phyloP scores from a whole-genome alignment of 2,329 filamentous ascomycete species.

The Penicillium nordicum region DNA sequence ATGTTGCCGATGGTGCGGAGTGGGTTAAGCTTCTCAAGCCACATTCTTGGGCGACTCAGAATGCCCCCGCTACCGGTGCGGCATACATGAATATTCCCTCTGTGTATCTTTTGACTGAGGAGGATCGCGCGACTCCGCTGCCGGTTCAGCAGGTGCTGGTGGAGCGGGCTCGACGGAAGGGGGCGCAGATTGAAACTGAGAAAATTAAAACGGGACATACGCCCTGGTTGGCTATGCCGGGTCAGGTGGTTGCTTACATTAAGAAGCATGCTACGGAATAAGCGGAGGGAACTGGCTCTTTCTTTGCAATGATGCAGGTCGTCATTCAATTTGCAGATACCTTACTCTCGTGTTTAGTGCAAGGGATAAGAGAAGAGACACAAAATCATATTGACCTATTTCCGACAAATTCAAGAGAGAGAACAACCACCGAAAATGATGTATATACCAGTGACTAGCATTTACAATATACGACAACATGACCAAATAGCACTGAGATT shows the following conservation, averaged over 20 bases:
- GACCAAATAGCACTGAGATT: background rate
- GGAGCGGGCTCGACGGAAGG: conserved; percentile 26
- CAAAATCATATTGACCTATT: background rate
- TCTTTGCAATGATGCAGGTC: background rate
- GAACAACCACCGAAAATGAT: background rate
- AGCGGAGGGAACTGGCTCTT: background rate
- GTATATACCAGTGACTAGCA: background rate
- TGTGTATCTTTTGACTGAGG: conserved; percentile 29
- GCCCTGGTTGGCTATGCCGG: conserved; percentile 29
- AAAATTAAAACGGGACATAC: conserved; percentile 28
- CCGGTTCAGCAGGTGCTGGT: conserved; percentile 33
- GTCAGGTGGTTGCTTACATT: conserved; percentile 20
- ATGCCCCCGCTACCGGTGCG: conserved; percentile 24
- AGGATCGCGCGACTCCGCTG: conserved; percentile 31
- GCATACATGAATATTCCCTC: conserved; percentile 27
- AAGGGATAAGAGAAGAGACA: background rate
- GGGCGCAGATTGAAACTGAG: conserved; percentile 29
- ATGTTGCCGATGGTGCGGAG: conserved; percentile 27
- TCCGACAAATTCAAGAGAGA: background rate
- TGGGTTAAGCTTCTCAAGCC: conserved; percentile 31
- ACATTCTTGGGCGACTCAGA: conserved; percentile 31
- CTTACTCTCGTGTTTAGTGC: background rate
- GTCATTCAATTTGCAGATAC: background rate
- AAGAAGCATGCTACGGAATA: conserved; percentile 16
- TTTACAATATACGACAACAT: background rate